Conservation (phyloP, 805 yeast genomes). For the Candida montana region DNA sequence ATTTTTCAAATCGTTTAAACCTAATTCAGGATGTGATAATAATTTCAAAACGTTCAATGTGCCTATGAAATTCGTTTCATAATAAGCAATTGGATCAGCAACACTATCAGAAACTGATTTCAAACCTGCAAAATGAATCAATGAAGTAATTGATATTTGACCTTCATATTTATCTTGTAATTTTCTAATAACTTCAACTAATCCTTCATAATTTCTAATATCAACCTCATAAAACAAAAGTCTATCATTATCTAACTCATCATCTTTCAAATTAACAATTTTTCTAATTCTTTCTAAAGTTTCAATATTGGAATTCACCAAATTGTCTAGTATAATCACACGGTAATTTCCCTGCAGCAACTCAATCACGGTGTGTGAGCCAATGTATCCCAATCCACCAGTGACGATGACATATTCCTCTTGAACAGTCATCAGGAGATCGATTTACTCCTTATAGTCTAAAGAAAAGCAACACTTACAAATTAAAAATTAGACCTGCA, state of each 20-base stretch:
- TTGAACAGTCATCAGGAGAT: neutral
- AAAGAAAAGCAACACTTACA: no score
- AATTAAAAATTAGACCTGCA: no score
- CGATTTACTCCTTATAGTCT: no score
- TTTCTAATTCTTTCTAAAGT: slow-evolving; percentile 32
- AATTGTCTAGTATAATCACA: slow-evolving; percentile 70
- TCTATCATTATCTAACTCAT: neutral
- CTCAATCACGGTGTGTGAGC: slow-evolving; percentile 72
- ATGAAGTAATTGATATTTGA: slow-evolving; percentile 37
- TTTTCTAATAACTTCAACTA: slow-evolving; percentile 42
- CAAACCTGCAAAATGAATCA: slow-evolving; percentile 76
- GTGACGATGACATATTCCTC: slow-evolving; percentile 40
- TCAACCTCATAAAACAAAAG: slow-evolving; percentile 40
- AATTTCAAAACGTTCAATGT: slow-evolving; percentile 52
- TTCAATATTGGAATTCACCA: slow-evolving; percentile 60
- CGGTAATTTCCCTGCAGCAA: slow-evolving; percentile 56
- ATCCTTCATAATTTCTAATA: slow-evolving; percentile 43
- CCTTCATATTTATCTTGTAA: slow-evolving; percentile 26
- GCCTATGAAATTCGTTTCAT: slow-evolving; percentile 63
- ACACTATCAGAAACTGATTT: slow-evolving; percentile 82
- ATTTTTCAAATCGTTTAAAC: slow-evolving; percentile 31
- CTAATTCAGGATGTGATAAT: slow-evolving; percentile 18
- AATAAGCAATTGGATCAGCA: slow-evolving; percentile 59
- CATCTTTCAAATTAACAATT: neutral
- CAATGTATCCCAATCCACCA: slow-evolving; percentile 86